These are phyloP conservation scores for Fusarium newnesense DNA, from an alignment of 2,329 filamentous ascomycete species.

Conservation along the genomic window DNA sequence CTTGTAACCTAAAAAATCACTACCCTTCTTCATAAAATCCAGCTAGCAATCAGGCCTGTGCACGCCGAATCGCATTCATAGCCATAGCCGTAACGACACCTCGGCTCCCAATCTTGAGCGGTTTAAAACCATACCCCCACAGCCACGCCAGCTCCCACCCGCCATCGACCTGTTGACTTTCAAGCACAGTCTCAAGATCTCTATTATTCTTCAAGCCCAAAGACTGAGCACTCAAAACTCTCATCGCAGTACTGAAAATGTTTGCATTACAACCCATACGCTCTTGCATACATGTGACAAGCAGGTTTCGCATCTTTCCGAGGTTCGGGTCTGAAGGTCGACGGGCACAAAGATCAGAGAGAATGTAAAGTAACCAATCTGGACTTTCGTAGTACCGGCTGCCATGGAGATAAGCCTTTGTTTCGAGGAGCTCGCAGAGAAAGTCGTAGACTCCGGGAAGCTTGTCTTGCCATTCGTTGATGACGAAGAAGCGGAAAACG, in stretches of 20 bases:
- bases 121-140: not conserved
- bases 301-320: not conserved
- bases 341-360: not conserved
- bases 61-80: not conserved
- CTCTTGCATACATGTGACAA: not conserved
- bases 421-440: conserved; percentile 1
- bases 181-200: not conserved
- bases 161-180: not conserved
- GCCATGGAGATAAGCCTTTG: not conserved
- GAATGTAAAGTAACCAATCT: conserved; percentile 2
- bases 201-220: not conserved
- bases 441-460: not conserved
- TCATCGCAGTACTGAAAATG: not conserved
- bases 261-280: not conserved
- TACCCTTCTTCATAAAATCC: not conserved
- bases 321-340: not conserved
- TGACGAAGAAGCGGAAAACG: conserved; percentile 13
- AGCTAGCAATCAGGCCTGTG: not conserved
- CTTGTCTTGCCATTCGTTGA: not conserved
- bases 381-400: conserved; percentile 14
- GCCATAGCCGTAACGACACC: conserved; percentile 14
- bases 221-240: not conserved
- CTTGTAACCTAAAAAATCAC: not conserved
- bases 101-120: conserved; percentile 1
- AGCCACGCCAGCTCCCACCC: conserved; percentile 6